Conservation (phyloP, 208 protist species). For the Trypanosoma avium region DNA sequence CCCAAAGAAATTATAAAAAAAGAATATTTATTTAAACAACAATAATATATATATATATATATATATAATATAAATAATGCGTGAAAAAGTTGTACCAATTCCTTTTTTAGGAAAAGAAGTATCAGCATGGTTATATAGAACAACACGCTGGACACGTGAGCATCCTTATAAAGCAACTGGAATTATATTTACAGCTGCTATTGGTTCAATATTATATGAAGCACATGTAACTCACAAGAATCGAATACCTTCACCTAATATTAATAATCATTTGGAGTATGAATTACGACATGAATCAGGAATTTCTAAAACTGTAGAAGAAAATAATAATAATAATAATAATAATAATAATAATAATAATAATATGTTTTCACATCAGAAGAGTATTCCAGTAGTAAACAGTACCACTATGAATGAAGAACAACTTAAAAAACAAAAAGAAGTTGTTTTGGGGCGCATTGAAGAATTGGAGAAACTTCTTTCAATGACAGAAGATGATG, state of each 20-base stretch:
- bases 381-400: constrained; percentile 1
- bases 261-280: constrained; percentile 86
- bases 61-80: constrained; percentile 35
- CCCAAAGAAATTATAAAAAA: background rate
- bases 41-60: too few species aligned
- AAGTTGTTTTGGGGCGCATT: constrained; percentile 19
- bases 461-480: constrained; percentile 59
- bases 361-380: background rate
- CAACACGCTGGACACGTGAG: constrained; percentile 58
- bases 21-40: background rate
- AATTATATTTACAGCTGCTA: constrained; percentile 47
- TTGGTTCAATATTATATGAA: constrained; percentile 68
- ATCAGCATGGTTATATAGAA: constrained; percentile 82
- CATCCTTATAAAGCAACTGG: constrained; percentile 56
- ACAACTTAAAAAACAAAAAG: constrained; percentile 1
- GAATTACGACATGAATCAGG: constrained; percentile 49
- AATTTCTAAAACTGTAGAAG: too few species aligned
- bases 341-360: background rate
- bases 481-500: constrained; percentile 35
- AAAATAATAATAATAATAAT: background rate
- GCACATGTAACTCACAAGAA: constrained; percentile 79
- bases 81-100: constrained; percentile 83
- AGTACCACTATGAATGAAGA: constrained; percentile 3
- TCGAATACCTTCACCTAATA: constrained; percentile 76
- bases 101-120: constrained; percentile 78